Conservation (phyloP, 2,329 filamentous ascomycete genomes). For the Fusarium cicatricum region DNA sequence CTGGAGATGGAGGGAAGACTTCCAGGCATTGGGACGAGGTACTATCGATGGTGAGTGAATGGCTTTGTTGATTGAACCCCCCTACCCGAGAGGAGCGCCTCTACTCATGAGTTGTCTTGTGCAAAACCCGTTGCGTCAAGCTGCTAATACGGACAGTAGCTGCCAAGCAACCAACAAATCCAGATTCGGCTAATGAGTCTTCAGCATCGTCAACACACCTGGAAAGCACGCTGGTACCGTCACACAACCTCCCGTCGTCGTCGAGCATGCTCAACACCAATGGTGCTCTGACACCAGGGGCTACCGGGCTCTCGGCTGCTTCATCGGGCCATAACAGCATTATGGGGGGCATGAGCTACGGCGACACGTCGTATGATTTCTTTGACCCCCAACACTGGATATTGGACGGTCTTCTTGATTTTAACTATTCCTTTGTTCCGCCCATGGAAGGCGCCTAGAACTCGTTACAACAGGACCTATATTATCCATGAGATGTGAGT, state of each 20-base stretch:
- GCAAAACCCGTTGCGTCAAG: conserved; percentile 14
- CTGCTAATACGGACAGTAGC: conserved; percentile 53
- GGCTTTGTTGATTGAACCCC: conserved; percentile 16
- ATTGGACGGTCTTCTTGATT: conserved; percentile 83
- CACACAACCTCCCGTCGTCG: conserved; percentile 50
- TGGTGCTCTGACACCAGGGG: conserved; percentile 61
- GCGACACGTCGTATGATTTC: conserved; percentile 80
- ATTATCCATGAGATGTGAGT: conserved; percentile 10
- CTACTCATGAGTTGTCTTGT: conserved; percentile 32
- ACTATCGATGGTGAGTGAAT: conserved; percentile 71
- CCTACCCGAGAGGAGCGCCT: conserved; percentile 39
- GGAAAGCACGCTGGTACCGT: conserved; percentile 65
- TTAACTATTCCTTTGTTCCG: conserved; percentile 72
- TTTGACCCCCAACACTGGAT: conserved; percentile 96
- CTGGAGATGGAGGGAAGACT: conserved; percentile 86
- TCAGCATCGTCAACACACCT: conserved; percentile 72
- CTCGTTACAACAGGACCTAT: conserved; percentile 2
- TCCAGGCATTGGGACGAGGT: conserved; percentile 74
- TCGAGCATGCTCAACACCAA: conserved; percentile 59
- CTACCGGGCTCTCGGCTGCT: conserved; percentile 53
- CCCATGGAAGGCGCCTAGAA: conserved; percentile 61
- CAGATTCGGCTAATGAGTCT: conserved; percentile 79
- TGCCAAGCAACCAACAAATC: conserved; percentile 86
- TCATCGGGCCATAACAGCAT: conserved; percentile 55
- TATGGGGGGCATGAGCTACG: conserved; percentile 63